Conservation (phyloP, 768 basidiomycete genomes). For the Mycena crocata region DNA sequence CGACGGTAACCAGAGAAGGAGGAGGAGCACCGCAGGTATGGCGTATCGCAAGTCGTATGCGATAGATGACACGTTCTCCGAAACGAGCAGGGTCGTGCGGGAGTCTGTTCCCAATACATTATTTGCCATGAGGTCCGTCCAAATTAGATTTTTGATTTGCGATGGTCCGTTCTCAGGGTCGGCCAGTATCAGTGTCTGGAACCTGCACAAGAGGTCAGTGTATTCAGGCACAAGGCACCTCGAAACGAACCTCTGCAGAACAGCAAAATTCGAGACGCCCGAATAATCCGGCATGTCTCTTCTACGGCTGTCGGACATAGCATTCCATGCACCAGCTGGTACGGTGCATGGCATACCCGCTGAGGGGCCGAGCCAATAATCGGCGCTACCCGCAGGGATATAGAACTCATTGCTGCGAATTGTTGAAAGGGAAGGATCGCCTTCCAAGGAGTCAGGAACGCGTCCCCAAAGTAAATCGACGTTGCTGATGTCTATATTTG, state of each 20-base stretch:
- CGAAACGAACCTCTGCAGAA: constrained; percentile 25
- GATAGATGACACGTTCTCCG: neutral
- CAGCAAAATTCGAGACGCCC: constrained; percentile 24
- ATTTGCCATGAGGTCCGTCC: constrained; percentile 36
- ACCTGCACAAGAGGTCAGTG: no score
- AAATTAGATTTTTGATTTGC: constrained; percentile 32
- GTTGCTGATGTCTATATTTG: constrained; percentile 15
- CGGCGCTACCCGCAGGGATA: constrained; percentile 28
- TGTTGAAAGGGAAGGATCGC: constrained; percentile 15
- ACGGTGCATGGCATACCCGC: constrained; percentile 8
- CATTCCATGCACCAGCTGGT: constrained; percentile 24
- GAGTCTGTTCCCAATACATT: constrained; percentile 28
- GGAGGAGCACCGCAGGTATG: no score
- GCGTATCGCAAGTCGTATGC: no score
- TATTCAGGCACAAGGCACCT: no score
- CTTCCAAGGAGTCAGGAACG: constrained; percentile 16
- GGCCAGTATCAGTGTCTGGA: constrained; percentile 24
- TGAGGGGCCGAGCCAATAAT: constrained; percentile 17
- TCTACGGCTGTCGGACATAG: neutral
- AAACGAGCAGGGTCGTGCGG: constrained; percentile 10
- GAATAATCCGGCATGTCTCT: constrained; percentile 22
- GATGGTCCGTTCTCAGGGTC: constrained; percentile 28
- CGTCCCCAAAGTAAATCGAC: constrained; percentile 34
- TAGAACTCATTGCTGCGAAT: constrained; percentile 31
- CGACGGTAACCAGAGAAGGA: no score